Evolutionary conservation across 2,329 filamentous ascomycete genomes (phyloP), one percentile per base, ranked within the genome.

Genomic region (Neopestalotiopsis clavispora): DNA sequence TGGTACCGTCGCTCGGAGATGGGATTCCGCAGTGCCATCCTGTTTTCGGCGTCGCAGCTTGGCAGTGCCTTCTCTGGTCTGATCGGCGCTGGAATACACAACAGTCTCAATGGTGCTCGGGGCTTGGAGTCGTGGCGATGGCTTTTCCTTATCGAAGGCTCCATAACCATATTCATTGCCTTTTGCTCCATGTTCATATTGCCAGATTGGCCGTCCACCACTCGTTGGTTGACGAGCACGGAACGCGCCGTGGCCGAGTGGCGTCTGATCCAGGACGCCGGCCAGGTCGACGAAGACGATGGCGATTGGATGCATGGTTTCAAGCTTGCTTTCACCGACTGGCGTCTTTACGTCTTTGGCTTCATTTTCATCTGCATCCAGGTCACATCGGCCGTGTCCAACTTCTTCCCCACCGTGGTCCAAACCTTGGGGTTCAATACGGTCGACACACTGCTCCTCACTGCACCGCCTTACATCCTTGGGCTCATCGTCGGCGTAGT

Each of bases 141-240:
- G 84, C 84, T 86, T 30, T 86, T 86, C 70, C 82, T 89, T 61
- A 80, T 89, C 45, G 86, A 89, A 79, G 90, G 90, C 1, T 80
- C 91, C 4, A 82, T 84, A 0, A 92, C 90, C 0, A 83, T 90
- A 3, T 2, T 92, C 1, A 83, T 91, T 20, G 91, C 89, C 1
- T 71, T 90, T 3, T 78, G 82, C 1, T 87, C 85, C 5, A 91
- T 89, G 80, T 92, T 87, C 86, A 69, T 84, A 42, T 81, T 84
- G n/a, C 83, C 80, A 10, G 79, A 79, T 71, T 80, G 77, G 67
- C 80, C 76, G 9, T 76, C 81, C 40, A 81, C 81, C 38, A 83
- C 84, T 0, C 75, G 76, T 12, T 85, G 85, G 76, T 79, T 87
- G 57, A 83, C 75, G 1, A 78, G 78, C 1, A 81, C 83, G 30